Percentiles rank a stretch among this genome's conserved stretches.
These are phyloP conservation scores for Alternaria sp. DNA, from an alignment of 2,329 filamentous ascomycete species.

Conservation along the genomic window DNA sequence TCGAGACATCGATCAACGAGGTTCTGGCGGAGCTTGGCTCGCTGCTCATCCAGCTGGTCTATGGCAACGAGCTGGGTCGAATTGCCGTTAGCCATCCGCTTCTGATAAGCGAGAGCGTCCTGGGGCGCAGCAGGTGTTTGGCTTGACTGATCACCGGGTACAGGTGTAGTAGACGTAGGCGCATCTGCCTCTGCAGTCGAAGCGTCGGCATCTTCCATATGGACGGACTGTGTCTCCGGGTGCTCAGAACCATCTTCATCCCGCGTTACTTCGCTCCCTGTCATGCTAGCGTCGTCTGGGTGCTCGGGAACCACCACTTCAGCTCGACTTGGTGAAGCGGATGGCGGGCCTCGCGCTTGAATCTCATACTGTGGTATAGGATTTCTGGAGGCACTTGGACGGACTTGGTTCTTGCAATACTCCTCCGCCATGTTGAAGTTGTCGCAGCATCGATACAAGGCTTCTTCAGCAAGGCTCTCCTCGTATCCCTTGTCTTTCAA, in stretches of 20 bases:
- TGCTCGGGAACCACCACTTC: constrained; percentile 43
- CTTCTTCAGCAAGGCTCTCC: constrained; percentile 73
- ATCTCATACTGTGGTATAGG: constrained; percentile 65
- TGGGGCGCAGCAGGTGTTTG: constrained; percentile 19
- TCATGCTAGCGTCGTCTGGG: constrained; percentile 34
- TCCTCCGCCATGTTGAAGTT: constrained; percentile 66
- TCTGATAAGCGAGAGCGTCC: constrained; percentile 42
- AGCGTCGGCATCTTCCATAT: constrained; percentile 48
- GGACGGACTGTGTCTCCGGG: constrained; percentile 44
- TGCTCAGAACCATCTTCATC: constrained; percentile 36
- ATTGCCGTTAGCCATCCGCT: constrained; percentile 41
- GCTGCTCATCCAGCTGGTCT: constrained; percentile 79
- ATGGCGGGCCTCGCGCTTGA: constrained; percentile 36
- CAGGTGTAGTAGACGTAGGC: constrained; percentile 20
- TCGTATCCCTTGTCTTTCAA: constrained; percentile 59
- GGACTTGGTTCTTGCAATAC: constrained; percentile 73
- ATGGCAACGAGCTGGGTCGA: constrained; percentile 61
- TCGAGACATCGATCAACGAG: constrained; percentile 91
- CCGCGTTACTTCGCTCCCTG: constrained; percentile 32
- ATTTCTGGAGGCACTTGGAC: constrained; percentile 66
- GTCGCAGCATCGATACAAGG: constrained; percentile 81
- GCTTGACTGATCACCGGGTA: constrained; percentile 23
- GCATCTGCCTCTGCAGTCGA: constrained; percentile 16
- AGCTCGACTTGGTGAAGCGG: constrained; percentile 40
- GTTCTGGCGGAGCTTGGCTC: constrained; percentile 73